Base-by-base conservation (phyloP, 2,329 filamentous ascomycete species). In the Hymenoscyphus fraxineus region DNA sequence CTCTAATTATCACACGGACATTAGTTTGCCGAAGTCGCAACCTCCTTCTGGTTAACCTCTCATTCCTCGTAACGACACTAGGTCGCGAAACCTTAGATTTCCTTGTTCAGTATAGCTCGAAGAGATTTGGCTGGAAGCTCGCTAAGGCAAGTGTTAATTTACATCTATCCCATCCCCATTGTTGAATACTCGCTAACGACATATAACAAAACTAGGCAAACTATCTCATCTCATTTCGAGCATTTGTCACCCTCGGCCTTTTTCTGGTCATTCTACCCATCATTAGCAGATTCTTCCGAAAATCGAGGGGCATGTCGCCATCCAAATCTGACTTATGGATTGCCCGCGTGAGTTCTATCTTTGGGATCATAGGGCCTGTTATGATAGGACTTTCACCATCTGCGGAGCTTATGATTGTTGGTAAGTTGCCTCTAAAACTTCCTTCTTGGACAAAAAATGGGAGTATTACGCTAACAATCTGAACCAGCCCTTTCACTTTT, bases 381-480 rank as follows among this genome's bases (percentile, higher is more conserved):
- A 47, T 47, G 41, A 47, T 47, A 47, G 41, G 41, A 47, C 41
- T 47, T 47, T 47, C 41, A 22, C 41, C 41, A 47, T n/a, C n/a
- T 47, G 41, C 41, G 2, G 41, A 47, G 19, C 41, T 47, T 22
- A 22, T 47, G 41, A 47, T 47, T 19, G n/a, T 47, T 47, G 15
- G 41, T 47, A 47, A 19, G 41, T 12, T 22, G 15, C 27, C 27
- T 27, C 7, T 44, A 15, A 44, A 15, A 5, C 41, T n/a, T 16
- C 3, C 15, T 47, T 16, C 19, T 47, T 7, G 6, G 27, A 27
- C 16, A 4, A 41, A 41, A 12, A 41, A 41, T 47, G n/a, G 10
- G 19, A 47, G 9, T n/a, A 0, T 3, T 19, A 47, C 4, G n/a
- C 41, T 47, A 10, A 47, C 41, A 19, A 10, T 19, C 12, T 19